Evolutionary conservation across 73 alveolate species (phyloP), one percentile per base, ranked within the genome.

Genomic region (Halteria grandinella): DNA sequence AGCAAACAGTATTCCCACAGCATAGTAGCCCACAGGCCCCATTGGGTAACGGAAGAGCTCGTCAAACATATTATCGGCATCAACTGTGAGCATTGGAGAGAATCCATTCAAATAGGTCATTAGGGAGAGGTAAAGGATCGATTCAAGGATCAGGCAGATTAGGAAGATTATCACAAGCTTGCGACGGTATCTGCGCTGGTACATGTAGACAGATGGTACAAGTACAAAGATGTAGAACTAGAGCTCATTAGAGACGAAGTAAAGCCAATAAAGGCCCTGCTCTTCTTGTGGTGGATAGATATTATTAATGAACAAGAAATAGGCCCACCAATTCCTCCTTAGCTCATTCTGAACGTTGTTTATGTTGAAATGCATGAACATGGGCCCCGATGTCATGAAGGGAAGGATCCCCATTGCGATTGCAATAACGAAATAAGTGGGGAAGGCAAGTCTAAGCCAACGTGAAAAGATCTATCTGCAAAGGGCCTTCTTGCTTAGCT

Each of bases 361-460:
- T 24, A 45, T 39, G 29, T 66, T 66, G 15, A 18, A 32, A 32
- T 44, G 28, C 7, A 66, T 66, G 29, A 44, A 66, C 6, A 57
- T 10, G 12, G 80, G 80, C 17, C 80, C 80, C 1, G 69, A 7
- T 10, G 62, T 66, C 27, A 66, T 10, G 34, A 1, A 66, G 23
- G 25, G 21, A 44, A 66, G 47, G 18, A 66, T 27, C 6, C 50
- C 45, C 53, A 66, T 25, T 8, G 52, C 20, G 23, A 66, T 45
- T 17, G 29, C 18, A 15, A 66, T 1, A 2, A 66, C 66, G 1
- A 66, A 36, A 24, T 66, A 66, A 4, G 66, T 66, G 2, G 80
- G 80, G 53, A 66, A 66, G 39, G 80, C 80, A 1, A 66, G 53
- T 66, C 80, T 41, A 7, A 47, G 39, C 80, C 80, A 66, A 45